Base-by-base conservation (phyloP, 345 rosid species). In the Gossypioides kirkii region DNA sequence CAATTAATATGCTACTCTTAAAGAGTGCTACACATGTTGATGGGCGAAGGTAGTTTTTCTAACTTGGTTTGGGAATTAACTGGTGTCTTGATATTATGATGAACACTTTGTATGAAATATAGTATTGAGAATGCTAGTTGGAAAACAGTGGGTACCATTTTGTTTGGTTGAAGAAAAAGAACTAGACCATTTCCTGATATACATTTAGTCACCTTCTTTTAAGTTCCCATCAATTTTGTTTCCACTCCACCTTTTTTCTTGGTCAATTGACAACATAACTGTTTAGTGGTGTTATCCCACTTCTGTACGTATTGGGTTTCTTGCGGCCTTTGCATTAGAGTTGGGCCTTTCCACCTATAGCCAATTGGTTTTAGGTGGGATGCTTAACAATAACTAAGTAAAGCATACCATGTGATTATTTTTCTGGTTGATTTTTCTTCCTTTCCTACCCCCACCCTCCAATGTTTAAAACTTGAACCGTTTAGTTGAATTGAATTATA, bases 11-110 rank as follows among this genome's bases (percentile, higher is more conserved):
- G 45, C 76, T 77, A 55, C 78, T 82, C 42, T 60, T 76, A 74
- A 82, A 82, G 74, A 81, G 71, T 74, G 69, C 71, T 47, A 58
- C 80, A 60, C 65, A 65, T 67, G 55, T 75, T 52, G 79, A 75
- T 76, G 78, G 59, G 12, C 80, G 71, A 72, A 85, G 91, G 94
- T 89, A 75, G 16, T 38, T 70, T 55, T 61, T 8, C 22, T 25
- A 17, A 49, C 25, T 66, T 68, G 71, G 49, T 68, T 28, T 49
- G 71, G 1, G 28, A 10, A 9, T 49, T 49, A 58, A 25, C 55
- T 46, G 8, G 16, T 26, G 43, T 49, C 45, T 47, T 49, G 43
- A 26, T 26, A 16, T 11, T 8, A 25, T 47, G 28, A 4, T 68
- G 43, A 68, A 20, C 42, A 55, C 10, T 10, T 22, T n/a, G 16